Evolutionary conservation across 2,329 filamentous ascomycete species (phyloP).

Genomic region (Dendrostoma leiphaemia): DNA sequence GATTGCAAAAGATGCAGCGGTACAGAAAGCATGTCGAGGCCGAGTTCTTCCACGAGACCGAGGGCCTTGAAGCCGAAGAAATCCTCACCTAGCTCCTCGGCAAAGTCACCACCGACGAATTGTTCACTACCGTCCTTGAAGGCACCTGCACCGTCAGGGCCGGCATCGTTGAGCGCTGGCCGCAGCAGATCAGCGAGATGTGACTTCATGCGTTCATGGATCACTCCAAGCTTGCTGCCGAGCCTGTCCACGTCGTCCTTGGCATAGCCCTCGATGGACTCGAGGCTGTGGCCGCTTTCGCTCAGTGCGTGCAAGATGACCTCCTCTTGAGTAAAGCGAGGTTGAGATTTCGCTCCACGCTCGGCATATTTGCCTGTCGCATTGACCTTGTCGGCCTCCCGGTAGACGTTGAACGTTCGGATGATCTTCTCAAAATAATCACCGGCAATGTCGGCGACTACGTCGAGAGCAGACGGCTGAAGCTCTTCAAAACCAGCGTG

Average conservation of each 20-base stretch:
- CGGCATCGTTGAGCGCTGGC: constrained; percentile 78
- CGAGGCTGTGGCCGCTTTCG: constrained; percentile 80
- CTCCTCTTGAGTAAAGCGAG: constrained; percentile 79
- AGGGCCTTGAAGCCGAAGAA: constrained; percentile 98
- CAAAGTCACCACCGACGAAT: constrained; percentile 94
- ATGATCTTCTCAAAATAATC: constrained; percentile 88
- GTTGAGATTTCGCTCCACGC: constrained; percentile 48
- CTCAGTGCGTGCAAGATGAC: constrained; percentile 81
- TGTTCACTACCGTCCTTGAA: constrained; percentile 98
- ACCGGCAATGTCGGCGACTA: constrained; percentile 82
- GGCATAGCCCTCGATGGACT: constrained; percentile 79
- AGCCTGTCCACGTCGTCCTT: constrained; percentile 92
- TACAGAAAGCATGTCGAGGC: constrained; percentile 82
- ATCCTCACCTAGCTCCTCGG: constrained; percentile 95
- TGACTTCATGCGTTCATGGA: constrained; percentile 92
- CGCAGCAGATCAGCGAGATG: constrained; percentile 92
- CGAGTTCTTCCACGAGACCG: constrained; percentile 87
- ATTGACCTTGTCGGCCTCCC: constrained; percentile 75
- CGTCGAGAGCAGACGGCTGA: constrained; percentile 89
- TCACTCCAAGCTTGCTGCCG: constrained; percentile 71
- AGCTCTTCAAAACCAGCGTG: constrained; percentile 96
- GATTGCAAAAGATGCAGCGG: constrained; percentile 92
- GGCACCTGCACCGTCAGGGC: constrained; percentile 79
- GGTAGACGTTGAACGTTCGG: constrained; percentile 76
- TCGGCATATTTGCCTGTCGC: constrained; percentile 39